Evolutionary conservation across 345 rosid species (phyloP).

Genomic region (Angophora floribunda): DNA sequence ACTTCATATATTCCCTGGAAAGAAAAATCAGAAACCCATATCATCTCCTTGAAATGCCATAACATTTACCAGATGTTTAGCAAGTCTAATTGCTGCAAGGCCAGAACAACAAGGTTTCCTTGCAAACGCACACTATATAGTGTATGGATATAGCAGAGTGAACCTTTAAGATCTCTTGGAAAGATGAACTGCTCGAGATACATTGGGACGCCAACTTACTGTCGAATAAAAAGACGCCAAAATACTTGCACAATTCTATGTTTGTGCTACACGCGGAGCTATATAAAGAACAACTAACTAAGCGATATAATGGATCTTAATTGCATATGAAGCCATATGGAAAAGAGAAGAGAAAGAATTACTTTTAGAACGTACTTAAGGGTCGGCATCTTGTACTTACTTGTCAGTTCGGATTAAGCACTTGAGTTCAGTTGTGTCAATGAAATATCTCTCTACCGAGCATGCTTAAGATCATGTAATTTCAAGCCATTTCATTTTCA

Average conservation of each 20-base stretch:
- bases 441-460: neutral
- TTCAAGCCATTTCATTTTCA: neutral
- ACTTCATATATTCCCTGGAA: neutral
- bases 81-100: too few species aligned
- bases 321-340: neutral
- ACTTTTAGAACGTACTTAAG: neutral
- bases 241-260: neutral
- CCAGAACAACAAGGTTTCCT: neutral
- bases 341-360: neutral
- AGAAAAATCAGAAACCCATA: neutral
- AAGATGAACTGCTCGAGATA: neutral
- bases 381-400: neutral
- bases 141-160: neutral
- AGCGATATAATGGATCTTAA: neutral
- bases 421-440: neutral
- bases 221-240: neutral
- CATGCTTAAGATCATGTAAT: neutral
- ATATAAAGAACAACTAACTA: neutral
- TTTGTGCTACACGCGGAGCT: neutral
- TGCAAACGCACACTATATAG: neutral
- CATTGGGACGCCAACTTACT: neutral
- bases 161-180: neutral
- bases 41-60: neutral
- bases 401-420: neutral
- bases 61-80: neutral